A percentile compares a stretch with the other conserved stretches of the same genome.
Conservation (phyloP, 2,329 filamentous ascomycete species). For the Fusarium napiforme region DNA sequence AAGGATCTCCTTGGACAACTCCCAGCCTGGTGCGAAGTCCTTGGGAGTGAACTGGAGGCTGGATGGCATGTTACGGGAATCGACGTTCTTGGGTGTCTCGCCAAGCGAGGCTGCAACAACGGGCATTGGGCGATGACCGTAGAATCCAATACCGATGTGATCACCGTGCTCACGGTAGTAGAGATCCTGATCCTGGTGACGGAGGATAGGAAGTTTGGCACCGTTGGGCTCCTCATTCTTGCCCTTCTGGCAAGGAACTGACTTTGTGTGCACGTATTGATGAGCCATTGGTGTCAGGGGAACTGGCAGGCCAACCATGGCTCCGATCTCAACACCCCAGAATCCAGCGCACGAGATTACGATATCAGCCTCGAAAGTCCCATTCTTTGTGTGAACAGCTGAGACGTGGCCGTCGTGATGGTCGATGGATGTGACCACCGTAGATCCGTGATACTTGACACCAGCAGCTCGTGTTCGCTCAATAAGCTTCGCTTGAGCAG, state of each 20-base stretch:
- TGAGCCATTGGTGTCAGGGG: slow-evolving; percentile 71
- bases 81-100: slow-evolving; percentile 62
- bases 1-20: slow-evolving; percentile 63
- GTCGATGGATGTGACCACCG: slow-evolving; percentile 68
- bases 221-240: slow-evolving; percentile 56
- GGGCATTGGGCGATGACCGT: slow-evolving; percentile 71
- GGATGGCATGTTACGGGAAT: slow-evolving; percentile 72
- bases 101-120: slow-evolving; percentile 66
- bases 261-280: slow-evolving; percentile 71
- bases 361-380: slow-evolving; percentile 66
- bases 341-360: slow-evolving; percentile 72
- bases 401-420: slow-evolving; percentile 61
- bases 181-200: slow-evolving; percentile 71
- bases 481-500: slow-evolving; percentile 71
- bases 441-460: slow-evolving; percentile 66
- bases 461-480: slow-evolving; percentile 67
- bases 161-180: slow-evolving; percentile 75
- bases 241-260: slow-evolving; percentile 56
- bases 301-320: slow-evolving; percentile 67
- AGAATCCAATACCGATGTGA: slow-evolving; percentile 71
- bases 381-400: slow-evolving; percentile 62
- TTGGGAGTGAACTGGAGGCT: slow-evolving; percentile 68
- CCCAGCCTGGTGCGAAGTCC: slow-evolving; percentile 71
- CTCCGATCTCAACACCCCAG: slow-evolving; percentile 73
- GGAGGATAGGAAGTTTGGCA: slow-evolving; percentile 67